Base-by-base conservation (phyloP, 1,284 basidiomycete species). In the Gymnopus androsaceus region DNA sequence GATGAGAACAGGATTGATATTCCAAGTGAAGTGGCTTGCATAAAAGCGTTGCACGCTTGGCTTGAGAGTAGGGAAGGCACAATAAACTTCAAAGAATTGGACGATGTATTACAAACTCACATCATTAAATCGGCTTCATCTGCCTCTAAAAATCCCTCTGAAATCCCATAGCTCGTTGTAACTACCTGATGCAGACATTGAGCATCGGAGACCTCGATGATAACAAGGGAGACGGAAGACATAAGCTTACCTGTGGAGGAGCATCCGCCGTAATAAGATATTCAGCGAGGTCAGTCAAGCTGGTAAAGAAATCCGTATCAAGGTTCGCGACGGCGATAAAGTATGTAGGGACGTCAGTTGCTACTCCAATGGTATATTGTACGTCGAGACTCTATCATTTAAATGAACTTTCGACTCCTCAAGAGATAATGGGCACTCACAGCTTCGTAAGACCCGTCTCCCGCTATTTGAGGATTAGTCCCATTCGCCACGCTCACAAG, bases 151-250 rank as follows among this genome's bases (percentile, higher is more conserved):
- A 23, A 53, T 37, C 48, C 47, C 36, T 59, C 57, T 14, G 46
- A 37, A 25, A 41, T 42, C 17, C 54, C 58, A 33, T 59, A 59
- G 19, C 40, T 46, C 3, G 54, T 59, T 9, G 58, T 59, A 17
- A 59, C 9, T 21, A 58, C 56, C 36, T n/a, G n/a, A n/a, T n/a
- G n/a, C n/a, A n/a, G n/a, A n/a, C n/a, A n/a, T n/a, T n/a, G n/a
- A n/a, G n/a, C n/a, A n/a, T n/a, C n/a, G n/a, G n/a, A n/a, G n/a
- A n/a, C n/a, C n/a, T n/a, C n/a, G n/a, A n/a, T n/a, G n/a, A n/a
- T n/a, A n/a, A n/a, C n/a, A n/a, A n/a, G n/a, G n/a, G n/a, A n/a
- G n/a, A n/a, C n/a, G n/a, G n/a, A n/a, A n/a, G n/a, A n/a, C n/a
- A n/a, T 34, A 31, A 19, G 11, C 47, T 49, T 15, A 2, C 4